Evolutionary conservation across 768 basidiomycete species (phyloP), one percentile per base, ranked within the genome.

Genomic region (Collybia sp.): DNA sequence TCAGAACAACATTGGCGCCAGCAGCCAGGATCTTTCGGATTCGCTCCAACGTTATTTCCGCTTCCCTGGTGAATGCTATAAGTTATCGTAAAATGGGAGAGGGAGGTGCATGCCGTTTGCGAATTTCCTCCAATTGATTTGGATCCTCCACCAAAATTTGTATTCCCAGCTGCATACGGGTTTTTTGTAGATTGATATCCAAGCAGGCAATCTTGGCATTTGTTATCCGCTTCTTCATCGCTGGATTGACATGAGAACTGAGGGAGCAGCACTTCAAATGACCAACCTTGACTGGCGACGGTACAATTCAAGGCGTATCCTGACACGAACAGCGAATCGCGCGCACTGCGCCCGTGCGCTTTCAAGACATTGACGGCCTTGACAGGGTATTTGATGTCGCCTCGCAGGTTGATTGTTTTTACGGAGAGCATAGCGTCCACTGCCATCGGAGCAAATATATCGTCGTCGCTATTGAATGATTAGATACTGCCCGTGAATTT

Each of bases 251-350:
- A 42, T 42, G 30, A 6, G 44, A 49, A 25, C 42, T 32, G 40
- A 47, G 18, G 9, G 30, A 44, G 0, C 30, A 20, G 4, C 4
- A 46, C 36, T 32, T 42, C 38, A 17, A 34, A 36, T 34, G n/a
- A 44, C 76, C 43, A 57, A 94, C 96, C 96, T 79, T 99, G 96
- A 67, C 92, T 95, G 1, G 96, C 93, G 35, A 98, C 93, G 11
- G 95, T 97, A 68, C 96, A 98, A 64, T 98, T 99, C 50, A 99
- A 69, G 31, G 96, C 96, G 69, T 98, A 99, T 33, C 96, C 96
- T 58, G 88, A 88, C 40, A 99, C 88, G 62, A 88, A 93, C 50
- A 96, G 59, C 36, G 94, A 97, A 65, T 99, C 96, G 53, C 93
- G 78, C 17, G 96, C 91, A 62, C 92, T 94, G 68, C 82, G 84